Conservation (phyloP, 2,329 filamentous ascomycete species). For the Macroventuria anomochaeta region DNA sequence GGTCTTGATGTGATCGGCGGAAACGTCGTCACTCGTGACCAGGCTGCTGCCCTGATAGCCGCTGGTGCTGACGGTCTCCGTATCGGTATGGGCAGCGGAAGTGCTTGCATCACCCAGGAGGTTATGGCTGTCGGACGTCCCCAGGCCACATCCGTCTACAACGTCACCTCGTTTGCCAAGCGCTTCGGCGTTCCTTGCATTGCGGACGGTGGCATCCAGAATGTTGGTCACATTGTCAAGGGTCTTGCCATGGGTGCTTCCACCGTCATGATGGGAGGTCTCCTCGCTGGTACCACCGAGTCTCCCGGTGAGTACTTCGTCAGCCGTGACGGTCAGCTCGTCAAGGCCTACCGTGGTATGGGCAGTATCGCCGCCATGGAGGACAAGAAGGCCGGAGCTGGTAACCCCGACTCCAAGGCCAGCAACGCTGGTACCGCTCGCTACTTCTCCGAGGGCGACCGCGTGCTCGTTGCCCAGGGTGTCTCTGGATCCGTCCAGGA, state of each 20-base stretch:
- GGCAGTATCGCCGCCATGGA: conserved; percentile 99
- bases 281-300: conserved; percentile 95
- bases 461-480: conserved; percentile 93
- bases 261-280: conserved; percentile 99
- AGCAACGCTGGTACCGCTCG: conserved; percentile 93
- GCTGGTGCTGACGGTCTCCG: conserved; percentile 95
- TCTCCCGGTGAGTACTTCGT: conserved; percentile 97
- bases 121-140: conserved; percentile 99
- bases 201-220: conserved; percentile 96
- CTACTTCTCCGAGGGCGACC: conserved; percentile 97
- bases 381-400: conserved; percentile 90
- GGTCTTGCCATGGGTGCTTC: conserved; percentile 92
- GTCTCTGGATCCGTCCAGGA: conserved; percentile 87
- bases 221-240: conserved; percentile 99
- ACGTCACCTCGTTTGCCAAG: conserved; percentile 86
- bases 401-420: conserved; percentile 71
- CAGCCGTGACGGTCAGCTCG: conserved; percentile 93
- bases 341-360: conserved; percentile 99
- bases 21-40: conserved; percentile 97
- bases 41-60: conserved; percentile 89
- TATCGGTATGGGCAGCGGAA: conserved; percentile 98
- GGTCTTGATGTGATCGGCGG: conserved; percentile 93
- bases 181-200: conserved; percentile 97
- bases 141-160: conserved; percentile 91
- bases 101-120: conserved; percentile 98